Base-by-base conservation (phyloP, 2,329 filamentous ascomycete species). In the Pyricularia pennisetigena region DNA sequence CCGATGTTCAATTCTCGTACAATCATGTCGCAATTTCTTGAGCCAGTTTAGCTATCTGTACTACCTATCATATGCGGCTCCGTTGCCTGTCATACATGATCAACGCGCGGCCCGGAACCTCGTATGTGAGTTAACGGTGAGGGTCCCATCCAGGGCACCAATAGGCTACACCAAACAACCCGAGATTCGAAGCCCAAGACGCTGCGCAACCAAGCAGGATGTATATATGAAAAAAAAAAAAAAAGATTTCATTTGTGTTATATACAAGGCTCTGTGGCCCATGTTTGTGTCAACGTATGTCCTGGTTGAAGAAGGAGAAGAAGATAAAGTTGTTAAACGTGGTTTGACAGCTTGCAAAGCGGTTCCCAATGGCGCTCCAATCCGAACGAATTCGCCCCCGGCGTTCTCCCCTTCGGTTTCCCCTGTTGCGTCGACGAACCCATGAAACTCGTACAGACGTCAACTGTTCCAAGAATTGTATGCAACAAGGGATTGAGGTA, bases 251-350 rank as follows among this genome's bases (percentile, higher is more conserved):
- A 16, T 65, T 41, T 41, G 64, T 54, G 41, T n/a, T 65, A 65
- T 41, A 41, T 65, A 65, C 64, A 65, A 30, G 64, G 30, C n/a
- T 65, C 23, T 35, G 30, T 65, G 30, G 14, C 30, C 64, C 26
- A 24, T 41, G 63, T 30, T 14, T 41, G 30, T 65, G 30, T 65
- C 64, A 65, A 41, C 14, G 6, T 68, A 68, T 68, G 26, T 68
- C 65, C 67, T 57, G 29, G 57, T 65, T 24, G 5, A 54, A 65
- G 30, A 65, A 65, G 5, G 16, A 65, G 28, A 65, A 41, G 64
- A 30, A n/a, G n/a, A n/a, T n/a, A n/a, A 35, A 35, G 64, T 65
- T 65, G 64, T 41, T 41, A 41, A 20, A 65, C 29, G 4, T 14
- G 30, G 30, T 41, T 14, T 5, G 23, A 65, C 64, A 65, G 41